Base-by-base conservation (phyloP, 2,329 filamentous ascomycete species). In the Didymella lethalis region DNA sequence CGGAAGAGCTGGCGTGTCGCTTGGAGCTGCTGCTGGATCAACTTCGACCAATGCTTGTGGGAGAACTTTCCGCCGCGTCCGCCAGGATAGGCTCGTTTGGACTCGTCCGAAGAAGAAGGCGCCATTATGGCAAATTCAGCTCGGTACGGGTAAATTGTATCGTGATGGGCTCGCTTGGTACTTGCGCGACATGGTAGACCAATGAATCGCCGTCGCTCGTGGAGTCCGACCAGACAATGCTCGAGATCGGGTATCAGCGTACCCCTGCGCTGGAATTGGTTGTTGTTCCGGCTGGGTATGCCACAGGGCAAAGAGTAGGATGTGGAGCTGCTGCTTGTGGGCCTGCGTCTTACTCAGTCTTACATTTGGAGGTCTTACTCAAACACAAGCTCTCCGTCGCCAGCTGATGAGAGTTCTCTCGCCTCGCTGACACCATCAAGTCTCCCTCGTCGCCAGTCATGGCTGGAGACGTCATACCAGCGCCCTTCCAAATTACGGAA, bases 401-500 rank as follows among this genome's bases (percentile, higher is more conserved):
- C 41, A 14, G 14, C 47, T 49, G 50, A 46, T 57, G 44, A 34
- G 48, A 40, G 40, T 55, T 31, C n/a, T 46, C 23, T 59, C 51
- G 38, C 40, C 45, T 41, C 45, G 41, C 16, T 54, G 50, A 44
- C n/a, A 25, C n/a, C 36, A 47, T 49, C 36, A 31, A 48, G 36
- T 48, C 47, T 14, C 34, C 20, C 28, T 20, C 29, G 40, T 29
- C 48, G 36, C 44, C 38, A 49, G 23, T 34, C 54, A 73, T 74
- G 68, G 63, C 65, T 48, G 62, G 50, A 34, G 61, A 63, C 45
- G 63, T 67, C 28, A 63, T 62, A 14, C 70, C 71, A 44, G 62
- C 72, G n/a, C 70, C 70, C 2, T 75, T 68, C 43, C 49, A 64
- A 20, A 75, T 75, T 57, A 71, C 69, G 7, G 62, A 60, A 2